Percentiles rank a stretch among this genome's conserved stretches.
phyloP scores from a whole-genome alignment of 1,284 basidiomycete genomes.

The Paramarasmius palmivorus region DNA sequence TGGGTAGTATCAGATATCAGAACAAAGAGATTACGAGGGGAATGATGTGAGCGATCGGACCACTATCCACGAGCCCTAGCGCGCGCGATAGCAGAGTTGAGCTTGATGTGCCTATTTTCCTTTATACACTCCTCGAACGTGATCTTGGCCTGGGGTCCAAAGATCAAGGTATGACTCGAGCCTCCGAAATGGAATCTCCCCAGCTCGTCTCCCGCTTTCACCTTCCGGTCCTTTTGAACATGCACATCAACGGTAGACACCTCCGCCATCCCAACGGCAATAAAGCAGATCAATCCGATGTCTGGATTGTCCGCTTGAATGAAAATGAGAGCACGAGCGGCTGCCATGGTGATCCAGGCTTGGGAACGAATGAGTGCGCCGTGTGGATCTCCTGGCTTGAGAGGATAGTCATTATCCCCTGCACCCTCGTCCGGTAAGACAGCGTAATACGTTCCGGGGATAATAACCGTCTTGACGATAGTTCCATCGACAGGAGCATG shows the following conservation, averaged over 20 bases:
- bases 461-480: slow-evolving; percentile 39
- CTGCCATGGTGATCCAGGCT: slow-evolving; percentile 20
- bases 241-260: slow-evolving; percentile 37
- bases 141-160: background rate
- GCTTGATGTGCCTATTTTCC: too few species aligned
- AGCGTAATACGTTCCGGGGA: slow-evolving; percentile 55
- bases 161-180: slow-evolving; percentile 14
- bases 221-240: slow-evolving; percentile 17
- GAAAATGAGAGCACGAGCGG: slow-evolving; percentile 38
- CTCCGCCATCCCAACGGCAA: slow-evolving; percentile 44
- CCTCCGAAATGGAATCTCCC: slow-evolving; percentile 32
- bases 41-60: too few species aligned
- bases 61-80: too few species aligned
- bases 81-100: too few species aligned
- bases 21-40: too few species aligned
- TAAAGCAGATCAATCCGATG: slow-evolving; percentile 38
- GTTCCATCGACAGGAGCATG: slow-evolving; percentile 50
- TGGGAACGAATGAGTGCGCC: slow-evolving; percentile 30
- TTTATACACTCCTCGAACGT: too few species aligned
- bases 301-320: slow-evolving; percentile 39
- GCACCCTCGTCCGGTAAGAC: slow-evolving; percentile 29
- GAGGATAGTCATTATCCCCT: slow-evolving; percentile 11
- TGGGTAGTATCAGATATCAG: too few species aligned
- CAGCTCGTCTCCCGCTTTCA: slow-evolving; percentile 17
- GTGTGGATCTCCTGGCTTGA: slow-evolving; percentile 13